Percentiles rank a stretch among this genome's conserved stretches.
Conservation (phyloP, 768 basidiomycete genomes). For the Tylopilus sp. region DNA sequence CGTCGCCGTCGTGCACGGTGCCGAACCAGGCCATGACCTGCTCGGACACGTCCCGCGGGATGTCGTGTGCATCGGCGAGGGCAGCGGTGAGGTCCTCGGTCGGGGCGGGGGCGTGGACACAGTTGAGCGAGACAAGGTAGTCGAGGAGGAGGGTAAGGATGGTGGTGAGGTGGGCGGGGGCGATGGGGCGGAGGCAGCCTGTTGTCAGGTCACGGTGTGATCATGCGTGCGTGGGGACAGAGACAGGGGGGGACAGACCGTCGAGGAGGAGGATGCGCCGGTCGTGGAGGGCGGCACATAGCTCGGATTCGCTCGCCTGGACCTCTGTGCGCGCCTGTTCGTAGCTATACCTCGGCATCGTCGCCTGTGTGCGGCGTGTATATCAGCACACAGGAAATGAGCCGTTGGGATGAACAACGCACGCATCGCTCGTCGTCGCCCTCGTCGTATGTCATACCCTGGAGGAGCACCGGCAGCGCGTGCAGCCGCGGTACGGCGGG, state of each 20-base stretch:
- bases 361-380: constrained; percentile 19
- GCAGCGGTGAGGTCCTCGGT: constrained; percentile 57
- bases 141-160: constrained; percentile 77
- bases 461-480: constrained; percentile 56
- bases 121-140: constrained; percentile 60
- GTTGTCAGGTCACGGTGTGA: not conserved
- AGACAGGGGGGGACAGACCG: constrained; percentile 36
- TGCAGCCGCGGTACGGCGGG: constrained; percentile 77
- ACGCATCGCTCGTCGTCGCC: constrained; percentile 42
- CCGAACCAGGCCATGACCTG: constrained; percentile 89
- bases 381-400: no score
- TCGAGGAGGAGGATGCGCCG: constrained; percentile 70
- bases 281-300: constrained; percentile 60
- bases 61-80: constrained; percentile 71
- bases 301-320: constrained; percentile 81
- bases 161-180: constrained; percentile 58
- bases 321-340: constrained; percentile 59
- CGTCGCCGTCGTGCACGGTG: constrained; percentile 42
- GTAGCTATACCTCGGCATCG: constrained; percentile 46
- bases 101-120: constrained; percentile 48
- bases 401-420: no score
- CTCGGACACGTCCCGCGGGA: constrained; percentile 53
- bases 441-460: constrained; percentile 70
- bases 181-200: constrained; percentile 76
- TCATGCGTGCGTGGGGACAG: no score